Percentiles rank a stretch among this genome's conserved stretches.
phyloP scores from a whole-genome alignment of 1,284 basidiomycete genomes.

The Lignosus rhinocerotis region DNA sequence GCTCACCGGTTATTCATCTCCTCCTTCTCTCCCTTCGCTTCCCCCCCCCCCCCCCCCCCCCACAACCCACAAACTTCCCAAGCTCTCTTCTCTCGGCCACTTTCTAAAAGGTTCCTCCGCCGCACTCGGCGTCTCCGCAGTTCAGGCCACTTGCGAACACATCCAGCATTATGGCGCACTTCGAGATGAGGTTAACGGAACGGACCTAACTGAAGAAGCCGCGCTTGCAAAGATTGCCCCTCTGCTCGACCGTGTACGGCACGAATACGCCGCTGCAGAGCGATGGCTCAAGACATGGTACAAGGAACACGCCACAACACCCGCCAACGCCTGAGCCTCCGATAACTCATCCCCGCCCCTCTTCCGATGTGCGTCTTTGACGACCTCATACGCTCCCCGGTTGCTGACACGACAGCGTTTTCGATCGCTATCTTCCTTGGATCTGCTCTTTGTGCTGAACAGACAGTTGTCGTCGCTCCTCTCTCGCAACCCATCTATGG shows the following conservation, averaged over 20 bases:
- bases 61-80: constrained; percentile 52
- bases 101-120: constrained; percentile 96
- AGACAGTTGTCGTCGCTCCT: background rate
- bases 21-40: constrained; percentile 12
- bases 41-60: constrained; percentile 11
- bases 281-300: constrained; percentile 55
- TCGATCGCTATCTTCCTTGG: background rate
- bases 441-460: background rate
- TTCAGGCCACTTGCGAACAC: constrained; percentile 82
- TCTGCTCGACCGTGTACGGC: constrained; percentile 53
- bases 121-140: constrained; percentile 80
- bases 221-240: constrained; percentile 66
- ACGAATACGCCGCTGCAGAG: constrained; percentile 59
- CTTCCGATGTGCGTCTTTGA: constrained; percentile 1
- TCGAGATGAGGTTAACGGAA: constrained; percentile 50
- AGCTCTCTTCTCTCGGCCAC: constrained; percentile 81
- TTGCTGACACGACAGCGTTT: background rate
- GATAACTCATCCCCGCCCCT: background rate
- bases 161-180: constrained; percentile 85
- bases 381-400: background rate
- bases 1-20: background rate
- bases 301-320: constrained; percentile 22
- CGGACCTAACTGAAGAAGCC: constrained; percentile 50
- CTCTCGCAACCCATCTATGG: background rate
- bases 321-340: constrained; percentile 13